phyloP scores from a whole-genome alignment of 2,329 filamentous ascomycete genomes.

The Apiospora phragmitis region DNA sequence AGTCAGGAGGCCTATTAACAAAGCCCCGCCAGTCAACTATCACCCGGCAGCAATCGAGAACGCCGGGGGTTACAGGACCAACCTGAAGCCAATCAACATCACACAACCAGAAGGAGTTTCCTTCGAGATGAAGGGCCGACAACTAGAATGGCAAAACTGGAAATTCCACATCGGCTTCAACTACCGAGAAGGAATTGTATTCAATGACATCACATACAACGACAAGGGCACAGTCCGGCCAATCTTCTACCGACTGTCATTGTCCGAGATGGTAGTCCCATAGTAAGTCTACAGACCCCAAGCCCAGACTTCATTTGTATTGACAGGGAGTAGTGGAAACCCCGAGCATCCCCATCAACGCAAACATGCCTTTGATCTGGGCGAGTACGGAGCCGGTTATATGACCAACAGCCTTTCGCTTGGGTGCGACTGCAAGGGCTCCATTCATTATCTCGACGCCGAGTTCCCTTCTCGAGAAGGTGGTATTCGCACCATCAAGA shows the following conservation, averaged over 20 bases:
- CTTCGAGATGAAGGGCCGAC: constrained; percentile 73
- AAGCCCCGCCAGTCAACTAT: constrained; percentile 75
- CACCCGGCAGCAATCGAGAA: constrained; percentile 71
- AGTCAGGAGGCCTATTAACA: constrained; percentile 73
- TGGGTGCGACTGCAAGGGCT: constrained; percentile 85
- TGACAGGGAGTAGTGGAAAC: constrained; percentile 53
- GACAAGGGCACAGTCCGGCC: constrained; percentile 77
- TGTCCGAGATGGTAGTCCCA: constrained; percentile 93
- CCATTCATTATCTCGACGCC: constrained; percentile 89
- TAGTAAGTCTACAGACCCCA: constrained; percentile 48
- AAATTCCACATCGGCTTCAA: constrained; percentile 93
- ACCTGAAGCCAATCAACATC: constrained; percentile 85
- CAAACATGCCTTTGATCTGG: constrained; percentile 80
- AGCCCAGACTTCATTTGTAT: background rate
- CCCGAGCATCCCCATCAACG: constrained; percentile 78
- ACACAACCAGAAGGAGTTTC: constrained; percentile 88
- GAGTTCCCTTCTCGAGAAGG: constrained; percentile 79
- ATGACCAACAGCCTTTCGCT: constrained; percentile 78
- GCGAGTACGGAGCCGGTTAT: constrained; percentile 80
- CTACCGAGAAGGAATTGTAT: constrained; percentile 86
- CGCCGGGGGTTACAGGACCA: constrained; percentile 72
- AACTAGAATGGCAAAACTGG: constrained; percentile 90
- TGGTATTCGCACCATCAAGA: constrained; percentile 79
- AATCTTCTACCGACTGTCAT: constrained; percentile 84
- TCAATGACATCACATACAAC: constrained; percentile 88